Conservation (phyloP, 2,329 filamentous ascomycete species). For the Sarocladiaceae sp. region DNA sequence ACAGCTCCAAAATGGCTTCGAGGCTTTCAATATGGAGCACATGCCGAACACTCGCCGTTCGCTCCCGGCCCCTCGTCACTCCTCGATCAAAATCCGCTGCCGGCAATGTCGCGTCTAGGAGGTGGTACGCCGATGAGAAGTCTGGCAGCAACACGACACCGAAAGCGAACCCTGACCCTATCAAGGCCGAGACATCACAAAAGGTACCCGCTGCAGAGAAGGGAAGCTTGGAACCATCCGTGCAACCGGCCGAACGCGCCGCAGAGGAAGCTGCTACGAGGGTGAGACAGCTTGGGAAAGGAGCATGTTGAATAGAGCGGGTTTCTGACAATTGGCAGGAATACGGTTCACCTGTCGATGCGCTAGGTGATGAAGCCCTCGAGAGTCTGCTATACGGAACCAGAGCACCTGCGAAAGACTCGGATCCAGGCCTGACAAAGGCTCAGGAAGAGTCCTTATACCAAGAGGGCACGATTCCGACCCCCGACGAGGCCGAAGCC, state of each 20-base stretch:
- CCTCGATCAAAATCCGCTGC: slow-evolving; percentile 14
- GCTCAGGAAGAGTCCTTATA: slow-evolving; percentile 40
- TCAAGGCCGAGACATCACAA: not conserved
- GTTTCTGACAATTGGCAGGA: slow-evolving; percentile 11
- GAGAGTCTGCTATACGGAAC: slow-evolving; percentile 31
- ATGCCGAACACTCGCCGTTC: slow-evolving; percentile 34
- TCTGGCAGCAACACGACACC: not conserved
- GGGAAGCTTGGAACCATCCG: slow-evolving; percentile 1
- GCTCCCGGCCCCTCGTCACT: slow-evolving; percentile 25
- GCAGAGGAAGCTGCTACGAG: slow-evolving; percentile 10
- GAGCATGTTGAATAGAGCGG: slow-evolving; percentile 8
- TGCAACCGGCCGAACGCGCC: slow-evolving; percentile 1
- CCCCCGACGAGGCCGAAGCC: slow-evolving; percentile 25
- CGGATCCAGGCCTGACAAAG: slow-evolving; percentile 29
- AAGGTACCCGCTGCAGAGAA: not conserved
- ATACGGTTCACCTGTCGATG: slow-evolving; percentile 8
- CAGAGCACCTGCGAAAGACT: slow-evolving; percentile 21
- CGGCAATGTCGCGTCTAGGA: slow-evolving; percentile 17
- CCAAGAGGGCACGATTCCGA: slow-evolving; percentile 33
- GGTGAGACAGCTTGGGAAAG: not conserved
- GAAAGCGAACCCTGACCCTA: not conserved
- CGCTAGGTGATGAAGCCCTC: slow-evolving; percentile 29
- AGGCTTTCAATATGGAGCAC: slow-evolving; percentile 43
- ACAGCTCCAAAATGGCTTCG: slow-evolving; percentile 43
- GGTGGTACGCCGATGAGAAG: slow-evolving; percentile 20